Percentiles rank a stretch among this genome's conserved stretches.
phyloP scores from a whole-genome alignment of 495 filamentous ascomycete species.

The Amniculicola lignicola region DNA sequence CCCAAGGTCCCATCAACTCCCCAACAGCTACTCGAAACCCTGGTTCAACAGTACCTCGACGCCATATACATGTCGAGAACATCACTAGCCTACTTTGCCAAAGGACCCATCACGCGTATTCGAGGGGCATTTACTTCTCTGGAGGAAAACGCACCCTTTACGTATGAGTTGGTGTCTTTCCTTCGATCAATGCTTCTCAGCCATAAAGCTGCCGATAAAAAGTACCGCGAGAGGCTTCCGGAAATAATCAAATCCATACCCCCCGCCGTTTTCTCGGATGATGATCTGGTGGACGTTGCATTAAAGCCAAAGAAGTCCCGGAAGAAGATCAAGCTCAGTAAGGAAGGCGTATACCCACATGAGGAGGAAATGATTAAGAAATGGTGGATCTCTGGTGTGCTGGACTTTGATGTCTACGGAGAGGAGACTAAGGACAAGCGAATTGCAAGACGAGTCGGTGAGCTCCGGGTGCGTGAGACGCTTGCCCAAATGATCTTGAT shows the following conservation, averaged over 20 bases:
- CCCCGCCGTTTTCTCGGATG: slow-evolving; percentile 57
- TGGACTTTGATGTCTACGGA: slow-evolving; percentile 34
- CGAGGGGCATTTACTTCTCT: slow-evolving; percentile 69
- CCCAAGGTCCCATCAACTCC: slow-evolving; percentile 44
- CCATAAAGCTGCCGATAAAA: slow-evolving; percentile 76
- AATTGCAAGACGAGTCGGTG: slow-evolving; percentile 57
- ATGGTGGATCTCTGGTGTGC: slow-evolving; percentile 64
- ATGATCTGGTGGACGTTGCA: slow-evolving; percentile 39
- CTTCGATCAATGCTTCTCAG: slow-evolving; percentile 69
- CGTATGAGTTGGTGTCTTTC: slow-evolving; percentile 60
- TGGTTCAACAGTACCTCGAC: slow-evolving; percentile 77
- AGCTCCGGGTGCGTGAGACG: slow-evolving; percentile 65
- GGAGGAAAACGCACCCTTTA: slow-evolving; percentile 40
- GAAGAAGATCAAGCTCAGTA: slow-evolving; percentile 68
- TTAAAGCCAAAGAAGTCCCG: slow-evolving; percentile 46
- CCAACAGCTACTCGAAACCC: slow-evolving; percentile 62
- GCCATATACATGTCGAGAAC: slow-evolving; percentile 91
- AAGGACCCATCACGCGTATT: slow-evolving; percentile 87
- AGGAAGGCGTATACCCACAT: slow-evolving; percentile 69
- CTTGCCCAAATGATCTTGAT: slow-evolving; percentile 89
- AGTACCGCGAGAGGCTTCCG: slow-evolving; percentile 76
- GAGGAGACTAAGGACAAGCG: slow-evolving; percentile 47
- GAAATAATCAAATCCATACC: slow-evolving; percentile 62
- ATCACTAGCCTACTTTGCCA: slow-evolving; percentile 93
- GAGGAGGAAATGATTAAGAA: slow-evolving; percentile 71